Conservation (phyloP, 805 yeast genomes). For the Candida quercuum region DNA sequence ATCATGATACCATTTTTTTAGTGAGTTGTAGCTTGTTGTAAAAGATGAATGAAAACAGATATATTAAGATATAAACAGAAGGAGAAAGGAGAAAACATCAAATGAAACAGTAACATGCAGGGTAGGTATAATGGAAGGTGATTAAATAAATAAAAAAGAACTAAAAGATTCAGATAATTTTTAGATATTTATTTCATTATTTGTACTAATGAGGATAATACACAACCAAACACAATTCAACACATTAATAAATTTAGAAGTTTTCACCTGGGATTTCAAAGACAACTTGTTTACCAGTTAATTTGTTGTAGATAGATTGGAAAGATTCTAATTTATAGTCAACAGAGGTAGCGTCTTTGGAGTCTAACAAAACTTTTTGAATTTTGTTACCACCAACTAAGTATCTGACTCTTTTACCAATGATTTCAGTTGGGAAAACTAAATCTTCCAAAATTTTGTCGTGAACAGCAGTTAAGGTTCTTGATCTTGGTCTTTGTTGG, state of each 20-base stretch:
- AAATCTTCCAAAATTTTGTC: conserved; percentile 98
- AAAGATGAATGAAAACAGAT: too few relatives aligned
- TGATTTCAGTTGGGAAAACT: conserved; percentile 99
- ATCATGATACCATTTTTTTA: too few relatives aligned
- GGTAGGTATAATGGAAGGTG: too few relatives aligned
- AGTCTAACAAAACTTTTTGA: conserved; percentile 95
- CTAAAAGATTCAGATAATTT: too few relatives aligned
- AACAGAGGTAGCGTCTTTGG: conserved; percentile 94
- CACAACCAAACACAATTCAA: conserved; percentile 1
- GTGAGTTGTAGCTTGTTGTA: too few relatives aligned
- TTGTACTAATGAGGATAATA: background rate
- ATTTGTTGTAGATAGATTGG: conserved; percentile 97
- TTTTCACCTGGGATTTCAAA: conserved; percentile 79
- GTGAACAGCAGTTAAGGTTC: conserved; percentile 98
- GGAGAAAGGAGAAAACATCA: too few relatives aligned
- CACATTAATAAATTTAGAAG: conserved; percentile 29
- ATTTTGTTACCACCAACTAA: conserved; percentile 98
- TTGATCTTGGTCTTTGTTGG: conserved; percentile 99
- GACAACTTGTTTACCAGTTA: conserved; percentile 99
- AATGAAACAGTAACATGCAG: too few relatives aligned
- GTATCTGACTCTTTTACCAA: conserved; percentile 99
- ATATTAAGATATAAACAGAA: too few relatives aligned
- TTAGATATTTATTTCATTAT: background rate
- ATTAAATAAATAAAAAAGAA: too few relatives aligned
- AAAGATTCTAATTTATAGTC: conserved; percentile 99